Base-by-base conservation (phyloP, 306 rosid species). In the Albizia julibrissin region DNA sequence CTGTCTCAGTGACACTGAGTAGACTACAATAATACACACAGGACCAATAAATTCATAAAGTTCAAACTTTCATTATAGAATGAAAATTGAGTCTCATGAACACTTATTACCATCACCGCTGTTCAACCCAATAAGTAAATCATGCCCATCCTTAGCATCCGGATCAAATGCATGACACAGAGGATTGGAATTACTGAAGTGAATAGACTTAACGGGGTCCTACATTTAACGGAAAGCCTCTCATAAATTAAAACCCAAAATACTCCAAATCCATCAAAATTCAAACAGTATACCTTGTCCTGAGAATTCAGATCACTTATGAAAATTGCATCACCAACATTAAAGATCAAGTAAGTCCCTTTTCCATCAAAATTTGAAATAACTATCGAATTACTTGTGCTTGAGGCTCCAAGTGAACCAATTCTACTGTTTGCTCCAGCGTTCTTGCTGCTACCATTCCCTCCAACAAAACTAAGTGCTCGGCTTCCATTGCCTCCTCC, bases 151-250 rank as follows among this genome's bases (percentile, higher is more conserved):
- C 97, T 90, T 93, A 6, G 99, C 87, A 27, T 94, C 99, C 31
- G 86, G 94, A 87, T 96, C 99, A 87, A 96, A 96, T 40, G 98
- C 89, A 3, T 92, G 99, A 84, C 98, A 94, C 69, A 90, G 81
- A 3, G 98, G 99, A 85, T 91, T 92, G 18, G 92, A 92, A 85
- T 89, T 92, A 88, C 93, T 86, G 86, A 96, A 94, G 89, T 93
- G 97, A 87, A 96, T 91, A 54, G 98, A 93, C 92, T 94, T 96
- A 82, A 94, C 89, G 15, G 99, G 98, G 88, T 96, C 99, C 99
- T 96, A 80, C 87, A 88, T 26, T 72, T 74, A 83, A 82, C 68
- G 86, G 87, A 75, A 84, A 84, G 83, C 78, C 54, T 75, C 62
- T 77, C 84, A 84, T 54, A 78, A 80, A 85, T 56, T 64, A 37